Evolutionary conservation across 73 alveolate species (phyloP).

Genomic region (Tetrahymena thermophila): DNA sequence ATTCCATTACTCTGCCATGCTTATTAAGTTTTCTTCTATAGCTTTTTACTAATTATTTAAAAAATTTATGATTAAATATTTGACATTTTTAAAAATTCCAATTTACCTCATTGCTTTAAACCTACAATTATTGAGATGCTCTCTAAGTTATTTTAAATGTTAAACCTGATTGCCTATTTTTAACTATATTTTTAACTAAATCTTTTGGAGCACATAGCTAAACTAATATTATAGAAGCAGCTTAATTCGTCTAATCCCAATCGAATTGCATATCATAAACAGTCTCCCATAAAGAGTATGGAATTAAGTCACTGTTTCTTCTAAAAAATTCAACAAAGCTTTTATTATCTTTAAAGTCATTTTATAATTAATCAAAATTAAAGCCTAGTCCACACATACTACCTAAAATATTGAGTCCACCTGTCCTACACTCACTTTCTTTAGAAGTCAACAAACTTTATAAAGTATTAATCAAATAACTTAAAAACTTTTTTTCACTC

Average conservation of each 20-base stretch:
- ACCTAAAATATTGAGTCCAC: conserved; percentile 62
- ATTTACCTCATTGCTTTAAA: not conserved
- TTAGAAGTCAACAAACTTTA: conserved; percentile 38
- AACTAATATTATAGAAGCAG: conserved; percentile 56
- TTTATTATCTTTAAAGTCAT: conserved; percentile 6
- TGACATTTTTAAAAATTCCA: not conserved
- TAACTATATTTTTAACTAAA: conserved; percentile 44
- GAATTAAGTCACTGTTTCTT: conserved; percentile 37
- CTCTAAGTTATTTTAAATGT: not conserved
- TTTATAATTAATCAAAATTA: conserved; percentile 33
- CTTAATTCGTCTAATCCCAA: conserved; percentile 67
- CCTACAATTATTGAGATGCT: not conserved
- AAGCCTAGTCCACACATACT: conserved; percentile 60
- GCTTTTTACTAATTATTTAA: not conserved
- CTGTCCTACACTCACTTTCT: conserved; percentile 62
- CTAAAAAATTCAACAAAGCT: conserved; percentile 50
- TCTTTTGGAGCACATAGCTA: conserved; percentile 62
- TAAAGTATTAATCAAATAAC: not conserved
- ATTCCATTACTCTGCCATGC: not conserved
- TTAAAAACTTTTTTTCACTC: not conserved
- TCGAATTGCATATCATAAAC: conserved; percentile 58
- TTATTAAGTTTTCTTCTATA: not conserved
- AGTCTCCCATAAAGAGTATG: conserved; percentile 48
- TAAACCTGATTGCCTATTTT: conserved; percentile 7
- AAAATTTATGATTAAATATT: no score